phyloP scores from a whole-genome alignment of 1,284 basidiomycete species.

The Pseudozyma tsukubaensis region DNA sequence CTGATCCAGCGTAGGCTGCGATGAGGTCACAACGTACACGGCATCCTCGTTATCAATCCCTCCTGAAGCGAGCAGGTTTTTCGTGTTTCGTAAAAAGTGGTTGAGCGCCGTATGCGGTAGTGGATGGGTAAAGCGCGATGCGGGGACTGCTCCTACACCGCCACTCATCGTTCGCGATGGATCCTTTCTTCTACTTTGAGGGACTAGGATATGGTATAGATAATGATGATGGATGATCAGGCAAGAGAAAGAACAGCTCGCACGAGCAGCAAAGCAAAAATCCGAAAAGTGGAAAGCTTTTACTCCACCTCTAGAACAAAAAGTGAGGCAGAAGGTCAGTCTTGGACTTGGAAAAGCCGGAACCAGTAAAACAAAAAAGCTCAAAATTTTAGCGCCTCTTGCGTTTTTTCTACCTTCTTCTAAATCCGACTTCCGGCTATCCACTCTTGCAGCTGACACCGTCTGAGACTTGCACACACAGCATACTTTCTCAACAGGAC shows the following conservation, averaged over 20 bases:
- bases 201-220: background rate
- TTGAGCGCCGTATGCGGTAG: slow-evolving; percentile 47
- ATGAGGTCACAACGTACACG: slow-evolving; percentile 38
- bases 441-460: slow-evolving; percentile 7
- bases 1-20: slow-evolving; percentile 33
- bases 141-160: slow-evolving; percentile 28
- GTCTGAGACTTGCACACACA: background rate
- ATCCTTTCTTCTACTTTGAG: slow-evolving; percentile 12
- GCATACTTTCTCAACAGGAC: background rate
- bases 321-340: background rate
- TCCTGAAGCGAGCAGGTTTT: slow-evolving; percentile 39
- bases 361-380: too few relatives aligned
- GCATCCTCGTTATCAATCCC: slow-evolving; percentile 47
- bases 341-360: background rate
- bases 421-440: slow-evolving; percentile 39
- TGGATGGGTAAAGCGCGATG: slow-evolving; percentile 25
- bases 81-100: slow-evolving; percentile 42
- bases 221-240: background rate
- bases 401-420: slow-evolving; percentile 9
- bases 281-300: background rate
- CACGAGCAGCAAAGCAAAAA: background rate
- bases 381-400: slow-evolving; percentile 2
- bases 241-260: background rate
- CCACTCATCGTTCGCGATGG: background rate
- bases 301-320: slow-evolving; percentile 10